Percentiles rank a stretch among this genome's conserved stretches.
These are phyloP conservation scores for Acanthamoeba sp. DNA, from an alignment of 208 protist species.

Conservation along the genomic window DNA sequence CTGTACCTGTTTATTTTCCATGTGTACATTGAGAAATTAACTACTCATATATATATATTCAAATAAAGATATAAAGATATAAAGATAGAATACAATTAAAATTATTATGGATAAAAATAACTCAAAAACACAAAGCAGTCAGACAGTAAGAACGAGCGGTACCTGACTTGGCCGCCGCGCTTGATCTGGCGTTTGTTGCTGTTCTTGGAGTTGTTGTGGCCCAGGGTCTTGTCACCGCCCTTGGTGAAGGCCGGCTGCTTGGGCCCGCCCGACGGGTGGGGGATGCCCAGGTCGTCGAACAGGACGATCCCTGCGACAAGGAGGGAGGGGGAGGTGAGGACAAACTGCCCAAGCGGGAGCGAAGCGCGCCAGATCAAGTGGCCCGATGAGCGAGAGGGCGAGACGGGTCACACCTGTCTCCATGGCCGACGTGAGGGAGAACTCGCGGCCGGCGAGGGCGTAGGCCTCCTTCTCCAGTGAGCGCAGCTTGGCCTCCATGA, in stretches of 20 bases:
- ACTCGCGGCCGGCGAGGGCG: slow-evolving; percentile 21
- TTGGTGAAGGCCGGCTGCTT: slow-evolving; percentile 8
- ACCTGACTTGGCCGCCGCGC: not conserved
- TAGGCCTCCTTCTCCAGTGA: slow-evolving; percentile 43
- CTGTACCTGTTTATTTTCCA: not conserved
- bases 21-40: too few relatives aligned
- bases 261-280: not conserved
- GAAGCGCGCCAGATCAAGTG: not conserved
- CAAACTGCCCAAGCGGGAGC: not conserved
- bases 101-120: too few relatives aligned
- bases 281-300: slow-evolving; percentile 49
- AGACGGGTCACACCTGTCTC: not conserved
- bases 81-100: too few relatives aligned
- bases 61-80: not conserved
- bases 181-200: slow-evolving; percentile 49
- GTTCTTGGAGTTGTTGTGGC: slow-evolving; percentile 41
- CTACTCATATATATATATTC: not conserved
- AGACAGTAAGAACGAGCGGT: not conserved
- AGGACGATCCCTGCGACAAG: not conserved
- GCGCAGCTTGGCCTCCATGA: slow-evolving; percentile 35
- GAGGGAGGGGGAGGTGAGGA: not conserved
- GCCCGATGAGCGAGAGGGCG: too few relatives aligned
- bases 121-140: too few relatives aligned
- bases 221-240: slow-evolving; percentile 27
- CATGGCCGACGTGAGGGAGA: slow-evolving; percentile 55